These are phyloP conservation scores for Leucosporidium creatinivorum DNA, from an alignment of 768 basidiomycete species.

Conservation along the genomic window DNA sequence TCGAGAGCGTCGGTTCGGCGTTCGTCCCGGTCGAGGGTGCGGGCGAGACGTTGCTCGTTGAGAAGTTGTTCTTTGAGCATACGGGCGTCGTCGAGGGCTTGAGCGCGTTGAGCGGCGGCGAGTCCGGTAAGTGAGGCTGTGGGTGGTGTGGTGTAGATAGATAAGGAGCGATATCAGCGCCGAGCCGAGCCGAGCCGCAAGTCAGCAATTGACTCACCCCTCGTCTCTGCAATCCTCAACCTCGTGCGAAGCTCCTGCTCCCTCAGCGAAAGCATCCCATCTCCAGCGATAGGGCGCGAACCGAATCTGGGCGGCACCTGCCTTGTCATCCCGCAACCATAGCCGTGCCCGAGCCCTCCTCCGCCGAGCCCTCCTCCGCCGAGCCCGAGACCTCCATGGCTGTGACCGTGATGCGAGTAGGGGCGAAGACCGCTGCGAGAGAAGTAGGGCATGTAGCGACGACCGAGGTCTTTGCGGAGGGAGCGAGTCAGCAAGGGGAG, in stretches of 20 bases:
- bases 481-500: neutral
- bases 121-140: constrained; percentile 18
- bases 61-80: constrained; percentile 3
- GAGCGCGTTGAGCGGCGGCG: constrained; percentile 4
- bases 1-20: constrained; percentile 5
- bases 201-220: neutral
- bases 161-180: neutral
- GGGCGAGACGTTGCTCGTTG: constrained; percentile 1
- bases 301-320: neutral
- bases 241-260: constrained; percentile 10
- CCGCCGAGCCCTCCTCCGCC: neutral
- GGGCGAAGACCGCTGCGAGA: constrained; percentile 3
- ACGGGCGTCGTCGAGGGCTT: constrained; percentile 15
- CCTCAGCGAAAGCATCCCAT: neutral
- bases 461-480: constrained; percentile 8
- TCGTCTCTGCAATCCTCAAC: constrained; percentile 18
- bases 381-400: neutral
- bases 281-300: neutral
- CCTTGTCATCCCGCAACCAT: neutral
- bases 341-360: neutral
- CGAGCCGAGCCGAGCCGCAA: neutral
- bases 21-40: constrained; percentile 4
- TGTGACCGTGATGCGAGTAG: neutral
- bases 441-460: constrained; percentile 21
- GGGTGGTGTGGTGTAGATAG: no score